Evolutionary conservation across 805 yeast genomes (phyloP).

Genomic region (Hanseniaspora taiwanica): DNA sequence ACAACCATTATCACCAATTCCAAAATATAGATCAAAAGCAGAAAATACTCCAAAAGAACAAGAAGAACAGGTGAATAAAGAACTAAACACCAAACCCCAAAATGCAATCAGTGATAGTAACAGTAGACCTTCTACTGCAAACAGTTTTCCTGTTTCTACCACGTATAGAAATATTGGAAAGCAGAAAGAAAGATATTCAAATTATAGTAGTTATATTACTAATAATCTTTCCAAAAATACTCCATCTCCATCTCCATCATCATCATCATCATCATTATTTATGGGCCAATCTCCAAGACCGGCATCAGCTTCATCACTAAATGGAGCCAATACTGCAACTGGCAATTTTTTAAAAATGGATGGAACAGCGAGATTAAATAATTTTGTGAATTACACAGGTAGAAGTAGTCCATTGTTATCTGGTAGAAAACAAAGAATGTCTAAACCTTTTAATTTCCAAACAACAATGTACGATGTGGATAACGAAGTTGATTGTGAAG

Average conservation of each 20-base stretch:
- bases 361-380: no score
- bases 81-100: neutral
- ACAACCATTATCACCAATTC: no score
- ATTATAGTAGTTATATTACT: neutral
- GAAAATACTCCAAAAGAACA: neutral
- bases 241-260: neutral
- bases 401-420: neutral
- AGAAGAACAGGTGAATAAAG: neutral
- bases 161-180: neutral
- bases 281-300: neutral
- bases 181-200: neutral
- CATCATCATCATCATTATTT: neutral
- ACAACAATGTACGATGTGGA: neutral
- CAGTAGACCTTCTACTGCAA: no score
- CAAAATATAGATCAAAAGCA: no score
- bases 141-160: no score
- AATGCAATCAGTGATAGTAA: no score
- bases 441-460: neutral
- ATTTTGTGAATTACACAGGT: no score
- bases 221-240: neutral
- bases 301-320: neutral
- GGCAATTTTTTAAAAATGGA: no score
- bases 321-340: neutral
- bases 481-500: neutral
- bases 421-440: neutral